Conservation (phyloP, 139 green algal species). For the Klebsormidium nitens region DNA sequence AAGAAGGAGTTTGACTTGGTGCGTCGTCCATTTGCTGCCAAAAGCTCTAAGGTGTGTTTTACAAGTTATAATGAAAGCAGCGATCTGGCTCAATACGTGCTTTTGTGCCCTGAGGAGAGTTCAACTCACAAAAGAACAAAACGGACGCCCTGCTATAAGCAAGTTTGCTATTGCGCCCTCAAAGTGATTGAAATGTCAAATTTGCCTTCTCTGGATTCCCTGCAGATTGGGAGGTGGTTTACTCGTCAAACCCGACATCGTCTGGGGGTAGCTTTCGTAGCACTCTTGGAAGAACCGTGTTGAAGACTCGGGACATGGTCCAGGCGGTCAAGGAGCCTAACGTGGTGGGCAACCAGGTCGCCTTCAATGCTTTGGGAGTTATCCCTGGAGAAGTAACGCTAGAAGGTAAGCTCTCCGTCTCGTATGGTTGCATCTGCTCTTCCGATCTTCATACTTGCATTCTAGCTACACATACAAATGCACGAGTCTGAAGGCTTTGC, state of each 20-base stretch:
- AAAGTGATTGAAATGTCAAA: background rate
- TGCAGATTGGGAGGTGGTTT: slow-evolving; percentile 33
- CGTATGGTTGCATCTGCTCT: background rate
- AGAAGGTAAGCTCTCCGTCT: slow-evolving; percentile 13
- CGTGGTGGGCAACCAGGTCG: slow-evolving; percentile 12
- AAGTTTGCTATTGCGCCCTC: background rate
- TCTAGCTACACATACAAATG: background rate
- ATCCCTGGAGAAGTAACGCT: slow-evolving; percentile 17
- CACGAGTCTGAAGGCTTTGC: background rate
- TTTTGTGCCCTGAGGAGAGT: background rate
- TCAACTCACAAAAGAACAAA: background rate
- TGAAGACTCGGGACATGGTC: slow-evolving; percentile 22
- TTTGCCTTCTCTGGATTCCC: background rate
- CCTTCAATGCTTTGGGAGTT: slow-evolving; percentile 7
- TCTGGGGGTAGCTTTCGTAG: slow-evolving; percentile 21
- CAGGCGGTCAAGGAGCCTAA: slow-evolving; percentile 26
- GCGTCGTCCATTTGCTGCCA: background rate
- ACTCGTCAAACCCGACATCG: slow-evolving; percentile 31
- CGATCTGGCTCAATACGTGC: background rate
- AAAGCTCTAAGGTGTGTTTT: too few relatives aligned
- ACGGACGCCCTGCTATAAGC: background rate
- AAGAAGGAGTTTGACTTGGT: background rate
- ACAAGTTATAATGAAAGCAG: too few relatives aligned
- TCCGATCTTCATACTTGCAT: background rate
- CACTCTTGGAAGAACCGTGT: slow-evolving; percentile 7